phyloP scores from a whole-genome alignment of 108 stramenopile genomes.

The Mayamaea pseudoterrestris region DNA sequence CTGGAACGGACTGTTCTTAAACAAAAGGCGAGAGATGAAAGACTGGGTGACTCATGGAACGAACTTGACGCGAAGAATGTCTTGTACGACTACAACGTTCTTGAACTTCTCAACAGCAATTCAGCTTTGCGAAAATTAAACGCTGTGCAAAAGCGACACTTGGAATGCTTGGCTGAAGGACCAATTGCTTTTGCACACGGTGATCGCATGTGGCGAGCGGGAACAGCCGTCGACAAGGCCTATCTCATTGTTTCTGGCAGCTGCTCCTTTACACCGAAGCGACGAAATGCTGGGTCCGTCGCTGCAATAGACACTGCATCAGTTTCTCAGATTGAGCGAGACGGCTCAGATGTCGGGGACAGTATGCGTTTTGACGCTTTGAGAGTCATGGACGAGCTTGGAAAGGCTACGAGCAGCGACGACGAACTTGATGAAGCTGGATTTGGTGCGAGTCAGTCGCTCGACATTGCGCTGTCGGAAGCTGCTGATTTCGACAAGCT shows the following conservation, averaged over 20 bases:
- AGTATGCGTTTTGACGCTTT: conserved; percentile 25
- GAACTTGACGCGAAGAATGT: conserved; percentile 23
- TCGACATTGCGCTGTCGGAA: conserved; percentile 8
- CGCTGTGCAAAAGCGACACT: conserved; percentile 77
- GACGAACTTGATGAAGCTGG: conserved; percentile 23
- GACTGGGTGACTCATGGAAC: neutral
- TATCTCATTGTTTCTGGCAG: conserved; percentile 74
- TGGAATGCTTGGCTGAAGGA: conserved; percentile 72
- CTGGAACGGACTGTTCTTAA: conserved; percentile 38
- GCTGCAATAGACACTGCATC: conserved; percentile 5
- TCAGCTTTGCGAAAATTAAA: conserved; percentile 68
- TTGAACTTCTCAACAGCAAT: conserved; percentile 66
- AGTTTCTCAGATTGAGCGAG: neutral
- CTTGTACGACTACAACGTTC: conserved; percentile 48
- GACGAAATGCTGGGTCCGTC: conserved; percentile 46
- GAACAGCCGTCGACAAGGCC: conserved; percentile 65
- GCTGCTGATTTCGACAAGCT: conserved; percentile 45
- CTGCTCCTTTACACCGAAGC: conserved; percentile 58
- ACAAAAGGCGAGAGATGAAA: conserved; percentile 14
- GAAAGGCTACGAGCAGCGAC: neutral
- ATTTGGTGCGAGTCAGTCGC: conserved; percentile 15
- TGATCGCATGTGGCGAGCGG: conserved; percentile 64
- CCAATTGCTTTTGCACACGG: conserved; percentile 60
- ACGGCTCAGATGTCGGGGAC: conserved; percentile 2
- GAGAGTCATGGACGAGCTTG: conserved; percentile 40